Conservation (phyloP, 495 filamentous ascomycete species). For the Penicillium manginii region DNA sequence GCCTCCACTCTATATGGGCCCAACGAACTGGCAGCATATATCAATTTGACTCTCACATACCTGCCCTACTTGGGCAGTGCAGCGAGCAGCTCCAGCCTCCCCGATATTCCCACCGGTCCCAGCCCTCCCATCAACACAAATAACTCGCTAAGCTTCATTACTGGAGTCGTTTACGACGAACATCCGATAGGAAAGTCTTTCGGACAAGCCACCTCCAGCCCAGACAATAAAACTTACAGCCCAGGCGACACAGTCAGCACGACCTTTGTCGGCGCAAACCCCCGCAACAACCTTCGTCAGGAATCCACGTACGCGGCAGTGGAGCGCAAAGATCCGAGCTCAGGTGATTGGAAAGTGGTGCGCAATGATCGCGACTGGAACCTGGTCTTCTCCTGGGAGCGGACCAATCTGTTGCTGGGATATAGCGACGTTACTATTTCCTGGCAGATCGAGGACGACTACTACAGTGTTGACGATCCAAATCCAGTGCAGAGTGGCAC, state of each 20-base stretch:
- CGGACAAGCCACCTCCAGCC: constrained; percentile 72
- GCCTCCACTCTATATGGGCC: constrained; percentile 93
- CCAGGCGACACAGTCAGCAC: constrained; percentile 61
- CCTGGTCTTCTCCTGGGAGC: constrained; percentile 60
- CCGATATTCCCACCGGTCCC: constrained; percentile 58
- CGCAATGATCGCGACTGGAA: constrained; percentile 44
- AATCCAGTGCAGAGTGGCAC: constrained; percentile 55
- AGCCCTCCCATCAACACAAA: constrained; percentile 84
- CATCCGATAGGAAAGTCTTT: constrained; percentile 71
- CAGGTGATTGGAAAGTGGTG: constrained; percentile 64
- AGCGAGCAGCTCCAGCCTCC: constrained; percentile 46
- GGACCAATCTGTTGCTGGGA: constrained; percentile 70
- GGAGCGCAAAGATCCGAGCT: constrained; percentile 60
- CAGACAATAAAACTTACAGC: constrained; percentile 50
- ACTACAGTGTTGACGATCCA: constrained; percentile 44
- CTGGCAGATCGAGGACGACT: constrained; percentile 75
- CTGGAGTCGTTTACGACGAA: constrained; percentile 76
- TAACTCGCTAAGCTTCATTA: constrained; percentile 77
- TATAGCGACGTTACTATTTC: constrained; percentile 77
- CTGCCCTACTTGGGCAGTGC: constrained; percentile 65
- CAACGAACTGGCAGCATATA: constrained; percentile 87
- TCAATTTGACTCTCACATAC: constrained; percentile 77
- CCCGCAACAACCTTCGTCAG: constrained; percentile 80
- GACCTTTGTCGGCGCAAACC: constrained; percentile 86
- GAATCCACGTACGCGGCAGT: constrained; percentile 81